Percentiles rank a stretch among this genome's conserved stretches.
phyloP scores from a whole-genome alignment of 2,329 filamentous ascomycete genomes.

The Parascedosporium putredinis region DNA sequence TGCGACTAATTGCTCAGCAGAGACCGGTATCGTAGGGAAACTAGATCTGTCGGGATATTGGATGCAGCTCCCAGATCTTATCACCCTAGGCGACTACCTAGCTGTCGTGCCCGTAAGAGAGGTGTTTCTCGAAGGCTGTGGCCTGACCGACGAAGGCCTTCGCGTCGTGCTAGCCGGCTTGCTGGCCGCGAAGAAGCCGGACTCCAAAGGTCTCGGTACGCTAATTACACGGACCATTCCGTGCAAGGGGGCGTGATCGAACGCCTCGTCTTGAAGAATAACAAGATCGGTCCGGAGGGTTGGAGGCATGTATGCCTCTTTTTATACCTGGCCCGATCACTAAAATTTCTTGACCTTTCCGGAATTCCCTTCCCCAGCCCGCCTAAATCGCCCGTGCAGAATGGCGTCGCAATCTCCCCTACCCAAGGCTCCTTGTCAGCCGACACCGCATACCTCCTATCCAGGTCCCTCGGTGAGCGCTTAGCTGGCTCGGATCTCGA shows the following conservation, averaged over 20 bases:
- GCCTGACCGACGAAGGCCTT: slow-evolving; percentile 76
- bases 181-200: slow-evolving; percentile 59
- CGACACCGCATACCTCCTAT: slow-evolving; percentile 50
- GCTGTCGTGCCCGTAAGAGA: slow-evolving; percentile 87
- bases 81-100: slow-evolving; percentile 86
- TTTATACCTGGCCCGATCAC: slow-evolving; percentile 75
- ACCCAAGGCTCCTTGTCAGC: slow-evolving; percentile 14
- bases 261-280: slow-evolving; percentile 80
- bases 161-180: slow-evolving; percentile 79
- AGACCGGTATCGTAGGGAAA: slow-evolving; percentile 68
- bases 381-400: not conserved
- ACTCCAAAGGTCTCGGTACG: slow-evolving; percentile 13
- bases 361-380: slow-evolving; percentile 62
- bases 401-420: slow-evolving; percentile 12
- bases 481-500: slow-evolving; percentile 68
- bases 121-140: slow-evolving; percentile 76
- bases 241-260: slow-evolving; percentile 63
- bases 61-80: slow-evolving; percentile 70
- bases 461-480: slow-evolving; percentile 66
- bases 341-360: slow-evolving; percentile 80
- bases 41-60: slow-evolving; percentile 78
- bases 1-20: slow-evolving; percentile 51
- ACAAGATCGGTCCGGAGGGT: slow-evolving; percentile 76
- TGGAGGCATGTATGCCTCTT: slow-evolving; percentile 91
- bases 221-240: slow-evolving; percentile 14